Evolutionary conservation across 2,329 filamentous ascomycete genomes (phyloP).

Genomic region (Diplodia sapinea): DNA sequence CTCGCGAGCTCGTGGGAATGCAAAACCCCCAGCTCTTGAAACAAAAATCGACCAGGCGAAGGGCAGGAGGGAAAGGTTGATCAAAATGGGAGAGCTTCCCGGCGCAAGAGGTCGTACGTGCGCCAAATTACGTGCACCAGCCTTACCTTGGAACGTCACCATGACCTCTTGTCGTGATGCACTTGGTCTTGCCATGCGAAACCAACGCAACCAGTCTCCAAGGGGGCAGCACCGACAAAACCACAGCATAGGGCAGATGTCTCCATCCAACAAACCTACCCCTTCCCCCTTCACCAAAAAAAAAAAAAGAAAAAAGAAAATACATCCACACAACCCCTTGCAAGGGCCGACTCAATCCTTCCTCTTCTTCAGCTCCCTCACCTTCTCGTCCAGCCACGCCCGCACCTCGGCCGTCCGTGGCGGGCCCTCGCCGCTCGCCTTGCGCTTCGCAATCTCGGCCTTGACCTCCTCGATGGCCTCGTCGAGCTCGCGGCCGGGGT

Average conservation of each 20-base stretch:
- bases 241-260: not conserved
- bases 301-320: too few species aligned
- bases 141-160: too few species aligned
- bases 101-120: too few species aligned
- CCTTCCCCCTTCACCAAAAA: too few species aligned
- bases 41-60: not conserved
- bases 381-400: conserved; percentile 46
- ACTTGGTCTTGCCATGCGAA: not conserved
- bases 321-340: not conserved
- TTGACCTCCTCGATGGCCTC: conserved; percentile 78
- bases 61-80: not conserved
- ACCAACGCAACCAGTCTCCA: not conserved
- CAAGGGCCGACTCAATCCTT: not conserved
- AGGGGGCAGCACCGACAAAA: too few species aligned
- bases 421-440: conserved; percentile 49
- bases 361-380: conserved; percentile 34
- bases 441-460: conserved; percentile 70
- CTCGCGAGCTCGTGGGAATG: not conserved
- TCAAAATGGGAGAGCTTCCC: too few species aligned
- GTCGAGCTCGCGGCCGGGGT: conserved; percentile 75
- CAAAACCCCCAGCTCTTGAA: not conserved
- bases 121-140: too few species aligned
- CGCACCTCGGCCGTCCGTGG: conserved; percentile 46
- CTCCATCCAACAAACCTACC: too few species aligned
- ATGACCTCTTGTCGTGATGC: too few species aligned